Evolutionary conservation across 1,284 basidiomycete species (phyloP).

Genomic region (Cystobasidium pallidum): DNA sequence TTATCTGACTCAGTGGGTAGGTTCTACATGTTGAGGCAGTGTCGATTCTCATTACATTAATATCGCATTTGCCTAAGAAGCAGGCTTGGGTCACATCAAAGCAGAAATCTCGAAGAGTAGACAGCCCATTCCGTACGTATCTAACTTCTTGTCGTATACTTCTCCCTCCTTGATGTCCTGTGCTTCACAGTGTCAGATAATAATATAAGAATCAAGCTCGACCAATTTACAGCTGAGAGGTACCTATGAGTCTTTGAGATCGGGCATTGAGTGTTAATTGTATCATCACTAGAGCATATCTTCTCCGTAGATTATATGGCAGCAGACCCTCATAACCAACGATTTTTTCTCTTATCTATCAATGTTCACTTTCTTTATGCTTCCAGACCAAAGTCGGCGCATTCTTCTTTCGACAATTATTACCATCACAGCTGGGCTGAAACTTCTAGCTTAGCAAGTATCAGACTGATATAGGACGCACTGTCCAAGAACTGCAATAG

Average conservation of each 20-base stretch:
- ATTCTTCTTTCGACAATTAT: constrained; percentile 17
- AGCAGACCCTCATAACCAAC: constrained; percentile 57
- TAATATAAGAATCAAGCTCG: constrained; percentile 5
- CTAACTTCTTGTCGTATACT: constrained; percentile 23
- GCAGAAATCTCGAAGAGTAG: constrained; percentile 32
- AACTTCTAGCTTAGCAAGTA: constrained; percentile 13
- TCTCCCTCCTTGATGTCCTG: constrained; percentile 28
- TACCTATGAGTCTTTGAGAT: constrained; percentile 27
- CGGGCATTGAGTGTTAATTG: constrained; percentile 50
- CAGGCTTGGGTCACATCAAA: constrained; percentile 9
- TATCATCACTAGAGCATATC: constrained; percentile 56
- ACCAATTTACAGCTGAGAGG: constrained; percentile 23
- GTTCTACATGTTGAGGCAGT: constrained; percentile 3
- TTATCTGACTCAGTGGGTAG: constrained; percentile 11
- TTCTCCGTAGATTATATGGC: constrained; percentile 57
- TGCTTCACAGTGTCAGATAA: constrained; percentile 10
- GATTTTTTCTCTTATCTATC: constrained; percentile 57
- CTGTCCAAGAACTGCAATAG: constrained; percentile 16
- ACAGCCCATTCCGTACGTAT: constrained; percentile 35
- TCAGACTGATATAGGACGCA: constrained; percentile 7
- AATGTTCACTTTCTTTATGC: constrained; percentile 57
- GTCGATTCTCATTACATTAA: no score
- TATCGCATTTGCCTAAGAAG: no score
- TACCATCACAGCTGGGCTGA: constrained; percentile 3
- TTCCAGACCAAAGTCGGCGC: constrained; percentile 8